phyloP scores from a whole-genome alignment of 2,329 filamentous ascomycete species.

The Exserohilum rostratum region DNA sequence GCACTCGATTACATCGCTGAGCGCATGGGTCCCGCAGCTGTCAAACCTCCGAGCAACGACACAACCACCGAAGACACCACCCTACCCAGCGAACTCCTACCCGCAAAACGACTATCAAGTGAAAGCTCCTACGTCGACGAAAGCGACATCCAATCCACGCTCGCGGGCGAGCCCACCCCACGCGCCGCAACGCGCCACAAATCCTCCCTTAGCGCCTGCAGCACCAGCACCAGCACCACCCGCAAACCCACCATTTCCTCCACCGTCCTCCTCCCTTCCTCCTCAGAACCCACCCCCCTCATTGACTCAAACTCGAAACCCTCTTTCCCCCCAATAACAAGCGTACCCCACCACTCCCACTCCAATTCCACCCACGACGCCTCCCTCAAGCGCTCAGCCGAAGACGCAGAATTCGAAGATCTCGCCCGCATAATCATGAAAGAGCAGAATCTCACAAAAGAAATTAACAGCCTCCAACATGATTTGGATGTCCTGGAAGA shows the following conservation, averaged over 20 bases:
- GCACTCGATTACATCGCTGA: conserved; percentile 13
- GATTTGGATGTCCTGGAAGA: conserved; percentile 12
- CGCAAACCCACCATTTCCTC: too few relatives aligned
- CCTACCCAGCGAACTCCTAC: neutral
- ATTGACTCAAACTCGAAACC: neutral
- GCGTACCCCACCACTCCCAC: neutral
- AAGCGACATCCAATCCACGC: conserved; percentile 3
- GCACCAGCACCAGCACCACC: too few relatives aligned
- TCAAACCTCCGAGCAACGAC: neutral
- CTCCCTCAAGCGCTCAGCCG: conserved; percentile 13
- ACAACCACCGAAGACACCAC: neutral
- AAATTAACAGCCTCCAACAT: conserved; percentile 11
- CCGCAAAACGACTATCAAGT: neutral
- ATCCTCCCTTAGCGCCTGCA: too few relatives aligned
- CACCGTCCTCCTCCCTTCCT: too few relatives aligned
- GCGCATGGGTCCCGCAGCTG: conserved; percentile 14
- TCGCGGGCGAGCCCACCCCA: neutral
- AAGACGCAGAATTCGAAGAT: conserved; percentile 15
- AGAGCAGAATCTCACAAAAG: conserved; percentile 12
- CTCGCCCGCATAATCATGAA: conserved; percentile 7
- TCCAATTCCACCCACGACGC: neutral
- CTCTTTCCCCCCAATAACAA: neutral
- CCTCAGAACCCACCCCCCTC: neutral
- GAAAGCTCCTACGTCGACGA: conserved; percentile 4
- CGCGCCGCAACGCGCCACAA: too few relatives aligned